A percentile compares a stretch with the other conserved stretches of the same genome.
Conservation (phyloP, 2,329 filamentous ascomycete species). For the Pseudofabraea citricarpa region DNA sequence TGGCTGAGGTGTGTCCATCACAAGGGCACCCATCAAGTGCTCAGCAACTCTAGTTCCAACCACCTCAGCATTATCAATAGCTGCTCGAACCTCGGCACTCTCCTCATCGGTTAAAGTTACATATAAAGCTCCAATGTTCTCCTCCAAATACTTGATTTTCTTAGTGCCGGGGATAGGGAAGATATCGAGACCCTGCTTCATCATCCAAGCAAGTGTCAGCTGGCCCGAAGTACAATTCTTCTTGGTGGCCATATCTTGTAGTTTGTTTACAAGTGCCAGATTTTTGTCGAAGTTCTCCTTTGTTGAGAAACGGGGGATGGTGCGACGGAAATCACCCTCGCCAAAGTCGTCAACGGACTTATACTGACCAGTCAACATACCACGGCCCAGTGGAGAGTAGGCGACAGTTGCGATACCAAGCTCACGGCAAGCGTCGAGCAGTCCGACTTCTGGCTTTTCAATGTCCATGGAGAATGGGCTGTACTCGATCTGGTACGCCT, state of each 20-base stretch:
- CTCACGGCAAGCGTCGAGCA: conserved; percentile 36
- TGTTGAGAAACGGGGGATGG: conserved; percentile 34
- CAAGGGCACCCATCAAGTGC: too few species aligned
- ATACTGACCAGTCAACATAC: conserved; percentile 38
- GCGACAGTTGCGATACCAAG: conserved; percentile 37
- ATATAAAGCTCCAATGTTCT: conserved; percentile 34
- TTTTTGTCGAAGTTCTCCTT: conserved; percentile 51
- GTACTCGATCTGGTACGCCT: conserved; percentile 49
- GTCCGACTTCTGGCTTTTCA: conserved; percentile 13
- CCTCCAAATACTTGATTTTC: conserved; percentile 40
- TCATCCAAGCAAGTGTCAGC: conserved; percentile 58
- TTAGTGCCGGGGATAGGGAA: conserved; percentile 54
- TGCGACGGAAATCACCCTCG: conserved; percentile 27
- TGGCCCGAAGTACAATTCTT: conserved; percentile 53
- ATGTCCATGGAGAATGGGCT: conserved; percentile 50
- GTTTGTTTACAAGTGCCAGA: conserved; percentile 44
- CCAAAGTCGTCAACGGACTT: conserved; percentile 6
- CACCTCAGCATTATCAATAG: conserved; percentile 26
- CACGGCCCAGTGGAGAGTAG: conserved; percentile 41
- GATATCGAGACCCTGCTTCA: conserved; percentile 55
- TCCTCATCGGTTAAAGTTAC: conserved; percentile 32
- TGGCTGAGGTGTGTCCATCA: too few species aligned
- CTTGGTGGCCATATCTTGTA: conserved; percentile 43
- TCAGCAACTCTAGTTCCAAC: neutral
- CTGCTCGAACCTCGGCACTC: conserved; percentile 29